These are phyloP conservation scores for Trypanosoma conorhini DNA, from an alignment of 208 protist species.

Conservation along the genomic window DNA sequence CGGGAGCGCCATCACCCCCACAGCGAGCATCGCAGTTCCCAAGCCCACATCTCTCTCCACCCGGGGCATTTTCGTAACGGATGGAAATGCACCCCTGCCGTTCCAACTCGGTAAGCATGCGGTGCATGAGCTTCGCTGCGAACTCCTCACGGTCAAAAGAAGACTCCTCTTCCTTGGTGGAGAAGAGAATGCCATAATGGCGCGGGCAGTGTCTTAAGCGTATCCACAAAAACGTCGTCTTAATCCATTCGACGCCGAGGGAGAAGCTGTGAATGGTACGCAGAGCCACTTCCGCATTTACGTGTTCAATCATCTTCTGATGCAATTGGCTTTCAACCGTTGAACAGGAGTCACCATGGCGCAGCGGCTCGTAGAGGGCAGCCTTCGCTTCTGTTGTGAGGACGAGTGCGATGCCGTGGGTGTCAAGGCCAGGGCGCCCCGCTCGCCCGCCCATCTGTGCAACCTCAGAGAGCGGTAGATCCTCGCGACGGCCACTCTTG, in stretches of 20 bases:
- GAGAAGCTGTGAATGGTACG: slow-evolving; percentile 81
- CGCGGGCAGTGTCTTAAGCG: slow-evolving; percentile 61
- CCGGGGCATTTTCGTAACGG: neutral
- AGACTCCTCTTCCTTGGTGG: slow-evolving; percentile 38
- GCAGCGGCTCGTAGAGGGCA: slow-evolving; percentile 60
- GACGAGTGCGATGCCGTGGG: slow-evolving; percentile 83
- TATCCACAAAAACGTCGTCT: slow-evolving; percentile 92
- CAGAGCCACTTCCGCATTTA: slow-evolving; percentile 94
- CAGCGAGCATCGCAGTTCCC: neutral
- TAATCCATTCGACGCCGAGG: slow-evolving; percentile 81
- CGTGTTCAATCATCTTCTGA: slow-evolving; percentile 90
- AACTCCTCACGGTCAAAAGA: slow-evolving; percentile 57
- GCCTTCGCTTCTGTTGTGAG: slow-evolving; percentile 77
- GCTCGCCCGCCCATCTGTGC: slow-evolving; percentile 98
- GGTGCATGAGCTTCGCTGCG: slow-evolving; percentile 61
- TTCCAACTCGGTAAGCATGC: slow-evolving; percentile 56
- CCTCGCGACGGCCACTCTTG: slow-evolving; percentile 92
- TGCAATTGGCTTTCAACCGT: slow-evolving; percentile 85
- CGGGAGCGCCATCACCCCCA: neutral
- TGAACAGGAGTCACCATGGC: slow-evolving; percentile 40
- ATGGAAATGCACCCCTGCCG: slow-evolving; percentile 56
- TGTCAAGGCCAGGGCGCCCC: slow-evolving; percentile 87
- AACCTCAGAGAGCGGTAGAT: slow-evolving; percentile 97
- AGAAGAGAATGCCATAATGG: slow-evolving; percentile 78
- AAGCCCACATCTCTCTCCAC: neutral